Evolutionary conservation across 2,329 filamentous ascomycete genomes (phyloP).

Genomic region (Alternaria longipes): DNA sequence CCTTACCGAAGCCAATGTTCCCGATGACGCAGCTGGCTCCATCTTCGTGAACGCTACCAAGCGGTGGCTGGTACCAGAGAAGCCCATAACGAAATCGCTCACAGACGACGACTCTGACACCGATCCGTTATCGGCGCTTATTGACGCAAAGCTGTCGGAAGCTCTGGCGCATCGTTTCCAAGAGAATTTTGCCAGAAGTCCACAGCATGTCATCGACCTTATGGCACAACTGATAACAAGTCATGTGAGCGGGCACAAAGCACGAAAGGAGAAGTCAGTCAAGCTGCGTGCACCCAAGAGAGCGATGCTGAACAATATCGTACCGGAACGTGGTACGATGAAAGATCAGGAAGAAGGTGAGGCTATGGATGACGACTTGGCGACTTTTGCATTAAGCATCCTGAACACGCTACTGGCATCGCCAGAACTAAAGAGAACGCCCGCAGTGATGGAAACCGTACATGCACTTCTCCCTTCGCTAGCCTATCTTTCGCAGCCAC

Average conservation of each 20-base stretch:
- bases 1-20: conserved; percentile 61
- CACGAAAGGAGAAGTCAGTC: conserved; percentile 51
- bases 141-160: conserved; percentile 70
- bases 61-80: conserved; percentile 61
- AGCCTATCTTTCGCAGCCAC: conserved; percentile 32
- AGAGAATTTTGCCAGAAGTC: conserved; percentile 70
- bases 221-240: conserved; percentile 66
- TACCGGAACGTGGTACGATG: conserved; percentile 19
- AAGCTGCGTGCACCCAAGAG: conserved; percentile 34
- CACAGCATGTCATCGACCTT: conserved; percentile 71
- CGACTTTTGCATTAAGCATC: conserved; percentile 54
- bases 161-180: conserved; percentile 70
- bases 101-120: conserved; percentile 40
- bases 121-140: conserved; percentile 61
- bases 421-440: conserved; percentile 44
- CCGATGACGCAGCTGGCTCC: conserved; percentile 64
- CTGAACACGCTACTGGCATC: conserved; percentile 49
- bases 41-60: conserved; percentile 69
- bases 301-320: conserved; percentile 38
- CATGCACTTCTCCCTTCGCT: conserved; percentile 27
- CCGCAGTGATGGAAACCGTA: conserved; percentile 27
- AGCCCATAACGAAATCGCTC: conserved; percentile 24
- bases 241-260: conserved; percentile 54
- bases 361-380: conserved; percentile 44
- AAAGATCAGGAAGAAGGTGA: neutral